Evolutionary conservation across 1,284 basidiomycete species (phyloP), one percentile per base, ranked within the genome.

Genomic region (Ceratobasidium sp.): DNA sequence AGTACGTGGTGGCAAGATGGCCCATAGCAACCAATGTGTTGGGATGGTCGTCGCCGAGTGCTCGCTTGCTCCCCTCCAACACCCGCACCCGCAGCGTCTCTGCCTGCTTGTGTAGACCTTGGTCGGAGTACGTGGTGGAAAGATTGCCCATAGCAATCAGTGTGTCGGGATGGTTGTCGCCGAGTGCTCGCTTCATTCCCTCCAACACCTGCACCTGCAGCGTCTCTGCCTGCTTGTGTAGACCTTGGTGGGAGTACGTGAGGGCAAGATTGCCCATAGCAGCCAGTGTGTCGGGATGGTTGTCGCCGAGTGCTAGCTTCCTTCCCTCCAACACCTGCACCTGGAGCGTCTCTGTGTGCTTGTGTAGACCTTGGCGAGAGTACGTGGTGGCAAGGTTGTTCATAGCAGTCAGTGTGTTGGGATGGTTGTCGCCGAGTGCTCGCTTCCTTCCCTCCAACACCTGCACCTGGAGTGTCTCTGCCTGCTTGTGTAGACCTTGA

Each of bases 31-130:
- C 14, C 5, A 69, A 27, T 3, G 65, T 69, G 51, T 69, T 24
- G 14, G 65, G 65, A 41, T 69, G 65, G 16, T 56, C 22, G 19
- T 69, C n/a, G n/a, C n/a, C n/a, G n/a, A n/a, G n/a, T n/a, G n/a
- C n/a, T n/a, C n/a, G n/a, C n/a, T n/a, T n/a, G n/a, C n/a, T n/a
- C n/a, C n/a, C n/a, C n/a, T n/a, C n/a, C n/a, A n/a, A n/a, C n/a
- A n/a, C n/a, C n/a, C n/a, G n/a, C n/a, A n/a, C n/a, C n/a, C n/a
- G n/a, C n/a, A n/a, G n/a, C n/a, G n/a, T n/a, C n/a, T n/a, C n/a
- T n/a, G n/a, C n/a, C n/a, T n/a, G n/a, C n/a, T n/a, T n/a, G n/a
- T n/a, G n/a, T n/a, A n/a, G n/a, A n/a, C n/a, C n/a, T n/a, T n/a
- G n/a, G n/a, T n/a, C n/a, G n/a, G n/a, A n/a, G n/a, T n/a, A n/a